Evolutionary conservation across 2,329 filamentous ascomycete genomes (phyloP).

Genomic region (Aureobasidium sp.): DNA sequence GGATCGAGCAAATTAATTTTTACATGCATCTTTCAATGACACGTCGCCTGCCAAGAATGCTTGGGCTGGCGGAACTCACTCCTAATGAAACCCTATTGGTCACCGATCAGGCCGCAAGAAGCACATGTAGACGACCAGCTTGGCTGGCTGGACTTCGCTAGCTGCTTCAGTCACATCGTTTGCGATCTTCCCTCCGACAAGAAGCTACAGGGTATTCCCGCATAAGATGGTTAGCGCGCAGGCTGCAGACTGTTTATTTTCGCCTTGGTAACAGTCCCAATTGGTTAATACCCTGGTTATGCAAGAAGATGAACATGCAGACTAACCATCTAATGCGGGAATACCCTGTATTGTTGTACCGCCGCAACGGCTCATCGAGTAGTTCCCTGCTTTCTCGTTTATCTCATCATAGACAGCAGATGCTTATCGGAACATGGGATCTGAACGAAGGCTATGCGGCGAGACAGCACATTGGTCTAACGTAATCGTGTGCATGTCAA

Average conservation of each 20-base stretch:
- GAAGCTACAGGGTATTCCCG: no score
- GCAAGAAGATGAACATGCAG: no score
- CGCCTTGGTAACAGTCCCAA: no score
- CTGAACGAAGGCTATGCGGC: background rate
- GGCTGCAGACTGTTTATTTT: no score
- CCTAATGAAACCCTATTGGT: background rate
- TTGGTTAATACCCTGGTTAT: no score
- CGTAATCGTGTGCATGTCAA: background rate
- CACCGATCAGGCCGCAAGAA: background rate
- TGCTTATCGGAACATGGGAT: background rate
- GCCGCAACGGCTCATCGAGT: background rate
- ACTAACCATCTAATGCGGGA: no score
- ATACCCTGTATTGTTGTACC: no score
- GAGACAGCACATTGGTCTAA: background rate
- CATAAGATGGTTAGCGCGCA: no score
- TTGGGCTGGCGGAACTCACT: background rate
- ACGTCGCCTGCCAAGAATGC: background rate
- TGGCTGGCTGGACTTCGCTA: background rate
- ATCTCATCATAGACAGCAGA: background rate
- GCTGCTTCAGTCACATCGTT: background rate
- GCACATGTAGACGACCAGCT: background rate
- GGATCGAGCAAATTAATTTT: background rate
- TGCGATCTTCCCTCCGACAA: background rate
- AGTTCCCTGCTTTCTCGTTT: background rate
- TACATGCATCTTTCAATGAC: background rate